Evolutionary conservation across 192 early-diverging fungal genomes (phyloP), one percentile per base, ranked within the genome.

Genomic region (Linnemannia elongata): DNA sequence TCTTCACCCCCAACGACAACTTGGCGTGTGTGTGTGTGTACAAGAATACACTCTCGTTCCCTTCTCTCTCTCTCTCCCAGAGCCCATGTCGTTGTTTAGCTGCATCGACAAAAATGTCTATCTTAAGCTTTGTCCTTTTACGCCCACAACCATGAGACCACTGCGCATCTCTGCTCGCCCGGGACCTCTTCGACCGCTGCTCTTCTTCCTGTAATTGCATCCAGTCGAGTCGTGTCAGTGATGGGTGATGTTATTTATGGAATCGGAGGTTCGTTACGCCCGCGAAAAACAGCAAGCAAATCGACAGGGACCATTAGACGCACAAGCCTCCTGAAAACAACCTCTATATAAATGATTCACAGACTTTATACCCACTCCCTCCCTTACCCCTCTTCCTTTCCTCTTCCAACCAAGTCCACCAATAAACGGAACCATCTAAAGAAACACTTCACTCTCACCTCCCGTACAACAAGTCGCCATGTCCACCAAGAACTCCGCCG

Each of bases 401-500:
- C 41, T 24, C 42, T 1, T 27, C 17, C 55, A 20, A 12, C 36
- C 38, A 4, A n/a, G 13, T 20, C 77, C 5, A 49, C 18, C 4
- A 22, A 44, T 1, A 22, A 72, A 1, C 38, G 38, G 1, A 39
- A 1, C 41, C 18, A 42, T 72, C 41, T 20, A 72, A 72, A 9
- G 9, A 38, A 15, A 9, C 7, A 15, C 69, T 20, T 36, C 20
- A 35, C 15, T 13, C 9, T 4, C 39, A 22, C 38, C 70, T 4
- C 2, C 70, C 70, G 6, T 72, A 9, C 39, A 77, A 55, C 39
- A 77, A 55, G 39, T 17, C n/a, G 30, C 30, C 44, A 75, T 38
- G 30, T 79, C 57, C 17, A 27, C 54, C 17, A 68, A 39, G 55
- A 85, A 76, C 69, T 41, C 76, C 27, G 57, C 69, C 1, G 30